Base-by-base conservation (phyloP, 176 grass and related monocot species). In the Zea luxurians region DNA sequence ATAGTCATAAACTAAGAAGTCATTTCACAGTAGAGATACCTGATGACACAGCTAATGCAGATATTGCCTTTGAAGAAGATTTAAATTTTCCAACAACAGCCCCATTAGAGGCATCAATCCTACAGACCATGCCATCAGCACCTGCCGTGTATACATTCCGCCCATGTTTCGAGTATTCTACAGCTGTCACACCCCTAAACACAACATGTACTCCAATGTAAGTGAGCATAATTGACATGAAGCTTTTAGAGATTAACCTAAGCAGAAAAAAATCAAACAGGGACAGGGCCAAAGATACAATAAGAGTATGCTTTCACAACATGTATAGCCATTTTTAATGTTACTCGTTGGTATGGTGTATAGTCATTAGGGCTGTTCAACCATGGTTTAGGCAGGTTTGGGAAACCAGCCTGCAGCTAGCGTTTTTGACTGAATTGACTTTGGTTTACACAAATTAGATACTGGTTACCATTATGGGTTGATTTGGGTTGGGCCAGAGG, bases 51-150 rank as follows among this genome's bases (percentile, higher is more conserved):
- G 89, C 74, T 73, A 99, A 49, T 8, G 92, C 75, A 64, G 96
- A 95, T 83, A 99, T 82, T 89, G 96, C 65, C 85, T 95, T 99
- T 0, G 89, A 83, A 41, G 88, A 99, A 69, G 87, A 82, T 70
- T 21, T 89, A 77, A 95, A 95, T 83, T 81, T 95, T 52, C 37
- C 78, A 17, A 85, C 18, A 43, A 89, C 77, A 34, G 48, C 85
- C 8, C 96, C 96, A 58, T 78, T 85, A 41, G 85, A 67, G 46
- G 68, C 78, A 66, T 95, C 85, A 69, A 95, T 95, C 86, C 87
- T 87, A 78, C 92, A 99, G 79, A 99, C 92, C 81, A 99, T 91
- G 74, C 96, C 96, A 91, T 99, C 92, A 77, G 74, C 86, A 15
- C 92, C 96, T 60, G 86, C 64, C 37, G 92, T 95, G 73, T 92